These are phyloP conservation scores for Prunus davidiana DNA, from an alignment of 306 rosid genomes.

Conservation along the genomic window DNA sequence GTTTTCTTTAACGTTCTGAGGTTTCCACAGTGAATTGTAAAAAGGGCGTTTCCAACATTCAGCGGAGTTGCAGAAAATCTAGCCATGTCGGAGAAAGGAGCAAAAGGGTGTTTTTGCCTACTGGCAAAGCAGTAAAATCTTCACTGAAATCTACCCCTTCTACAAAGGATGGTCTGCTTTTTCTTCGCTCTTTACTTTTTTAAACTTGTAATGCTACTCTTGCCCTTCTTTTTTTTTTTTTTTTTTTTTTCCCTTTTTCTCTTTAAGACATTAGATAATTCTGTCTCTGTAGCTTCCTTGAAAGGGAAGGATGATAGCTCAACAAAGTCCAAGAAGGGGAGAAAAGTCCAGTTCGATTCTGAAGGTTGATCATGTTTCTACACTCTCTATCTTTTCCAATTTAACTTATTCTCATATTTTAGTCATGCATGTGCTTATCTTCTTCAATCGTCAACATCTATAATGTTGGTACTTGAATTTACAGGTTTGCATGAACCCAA, in stretches of 20 bases:
- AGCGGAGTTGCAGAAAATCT: constrained; percentile 33
- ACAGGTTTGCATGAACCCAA: constrained; percentile 35
- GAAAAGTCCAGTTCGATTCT: constrained; percentile 66
- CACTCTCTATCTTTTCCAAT: not conserved
- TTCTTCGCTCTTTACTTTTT: not conserved
- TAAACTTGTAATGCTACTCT: not conserved
- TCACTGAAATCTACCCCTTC: constrained; percentile 29
- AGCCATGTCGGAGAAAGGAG: constrained; percentile 68
- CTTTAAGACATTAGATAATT: not conserved
- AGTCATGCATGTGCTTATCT: not conserved
- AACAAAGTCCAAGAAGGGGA: constrained; percentile 55
- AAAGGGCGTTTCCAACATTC: not conserved
- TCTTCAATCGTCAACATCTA: not conserved
- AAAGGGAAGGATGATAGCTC: constrained; percentile 83
- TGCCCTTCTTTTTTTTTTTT: not conserved
- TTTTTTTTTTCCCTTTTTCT: no score
- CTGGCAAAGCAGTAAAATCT: constrained; percentile 23
- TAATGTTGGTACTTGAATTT: constrained; percentile 5
- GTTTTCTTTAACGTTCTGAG: not conserved
- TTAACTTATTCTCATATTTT: not conserved
- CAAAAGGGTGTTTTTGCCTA: constrained; percentile 42
- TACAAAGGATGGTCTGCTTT: constrained; percentile 32
- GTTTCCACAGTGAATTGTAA: not conserved
- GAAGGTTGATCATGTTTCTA: constrained; percentile 45
- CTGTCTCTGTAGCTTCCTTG: constrained; percentile 36